A percentile compares a stretch with the other conserved stretches of the same genome.
phyloP scores from a whole-genome alignment of 805 yeast species.

The Candida krabiensis region DNA sequence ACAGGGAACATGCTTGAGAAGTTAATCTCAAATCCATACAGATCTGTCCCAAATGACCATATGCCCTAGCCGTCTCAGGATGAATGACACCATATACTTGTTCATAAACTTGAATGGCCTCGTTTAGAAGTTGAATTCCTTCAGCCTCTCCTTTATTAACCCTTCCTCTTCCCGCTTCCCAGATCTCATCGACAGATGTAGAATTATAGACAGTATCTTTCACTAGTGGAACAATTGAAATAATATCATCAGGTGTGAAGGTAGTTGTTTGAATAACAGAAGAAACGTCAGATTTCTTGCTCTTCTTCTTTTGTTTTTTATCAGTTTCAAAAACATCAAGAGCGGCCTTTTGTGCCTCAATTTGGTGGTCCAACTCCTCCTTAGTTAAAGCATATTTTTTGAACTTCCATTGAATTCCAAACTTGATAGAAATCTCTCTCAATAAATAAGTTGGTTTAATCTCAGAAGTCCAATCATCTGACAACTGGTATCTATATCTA shows the following conservation, averaged over 20 bases:
- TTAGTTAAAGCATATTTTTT: constrained; percentile 48
- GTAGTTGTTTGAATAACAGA: constrained; percentile 36
- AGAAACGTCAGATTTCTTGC: constrained; percentile 12
- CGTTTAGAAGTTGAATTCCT: constrained; percentile 65
- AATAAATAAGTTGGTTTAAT: constrained; percentile 44
- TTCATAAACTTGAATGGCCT: constrained; percentile 71
- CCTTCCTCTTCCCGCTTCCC: constrained; percentile 54
- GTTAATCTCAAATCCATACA: constrained; percentile 59
- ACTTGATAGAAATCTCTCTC: constrained; percentile 71
- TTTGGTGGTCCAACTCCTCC: constrained; percentile 36
- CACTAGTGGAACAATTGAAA: constrained; percentile 70
- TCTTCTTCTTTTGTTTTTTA: constrained; percentile 33
- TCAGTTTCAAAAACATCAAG: constrained; percentile 26
- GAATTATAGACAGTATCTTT: constrained; percentile 71
- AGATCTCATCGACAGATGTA: constrained; percentile 69
- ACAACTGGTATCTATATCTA: constrained; percentile 65
- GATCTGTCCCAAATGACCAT: constrained; percentile 62
- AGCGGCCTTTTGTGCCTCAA: constrained; percentile 22
- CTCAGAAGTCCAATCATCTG: constrained; percentile 46
- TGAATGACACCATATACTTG: constrained; percentile 83
- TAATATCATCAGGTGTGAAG: constrained; percentile 59
- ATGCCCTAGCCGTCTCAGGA: constrained; percentile 72
- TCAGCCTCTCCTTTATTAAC: constrained; percentile 42
- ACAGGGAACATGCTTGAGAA: constrained; percentile 59
- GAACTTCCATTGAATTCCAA: constrained; percentile 83